phyloP scores from a whole-genome alignment of 495 filamentous ascomycete species.

The Xylaria sp. region DNA sequence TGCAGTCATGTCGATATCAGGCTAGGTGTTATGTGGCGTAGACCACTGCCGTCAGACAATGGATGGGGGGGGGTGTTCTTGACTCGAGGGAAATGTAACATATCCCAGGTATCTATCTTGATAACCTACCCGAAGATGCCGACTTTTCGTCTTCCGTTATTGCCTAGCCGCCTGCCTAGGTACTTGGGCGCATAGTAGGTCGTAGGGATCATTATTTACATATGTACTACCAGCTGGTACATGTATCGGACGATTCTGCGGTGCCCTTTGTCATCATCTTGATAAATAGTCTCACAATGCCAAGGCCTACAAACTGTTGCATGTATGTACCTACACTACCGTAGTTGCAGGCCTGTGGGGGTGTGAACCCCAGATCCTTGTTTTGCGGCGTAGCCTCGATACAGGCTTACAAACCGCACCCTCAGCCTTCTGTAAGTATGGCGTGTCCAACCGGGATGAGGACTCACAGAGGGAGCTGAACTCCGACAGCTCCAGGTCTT shows the following conservation, averaged over 20 bases:
- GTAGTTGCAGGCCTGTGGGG: neutral
- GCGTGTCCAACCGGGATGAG: neutral
- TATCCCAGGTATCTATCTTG: neutral
- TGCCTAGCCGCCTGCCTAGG: neutral
- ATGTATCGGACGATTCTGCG: neutral
- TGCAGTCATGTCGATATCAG: neutral
- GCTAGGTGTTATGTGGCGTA: neutral
- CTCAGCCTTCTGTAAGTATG: neutral
- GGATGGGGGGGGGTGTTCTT: neutral
- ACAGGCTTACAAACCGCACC: neutral
- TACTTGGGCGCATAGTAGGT: too few species aligned
- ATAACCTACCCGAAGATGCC: neutral
- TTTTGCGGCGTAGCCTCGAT: neutral
- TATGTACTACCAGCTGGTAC: too few species aligned
- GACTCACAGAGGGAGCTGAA: neutral
- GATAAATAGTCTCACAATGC: neutral
- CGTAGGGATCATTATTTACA: neutral
- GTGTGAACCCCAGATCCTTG: constrained; percentile 1
- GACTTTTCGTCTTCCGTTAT: neutral
- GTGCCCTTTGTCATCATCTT: neutral
- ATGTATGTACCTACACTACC: neutral
- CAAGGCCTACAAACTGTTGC: neutral
- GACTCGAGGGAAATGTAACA: neutral
- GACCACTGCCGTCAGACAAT: neutral
- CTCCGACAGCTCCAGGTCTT: neutral